Percentiles rank a stretch among this genome's conserved stretches.
Conservation (phyloP, 1,284 basidiomycete genomes). For the Trametes hirsuta region DNA sequence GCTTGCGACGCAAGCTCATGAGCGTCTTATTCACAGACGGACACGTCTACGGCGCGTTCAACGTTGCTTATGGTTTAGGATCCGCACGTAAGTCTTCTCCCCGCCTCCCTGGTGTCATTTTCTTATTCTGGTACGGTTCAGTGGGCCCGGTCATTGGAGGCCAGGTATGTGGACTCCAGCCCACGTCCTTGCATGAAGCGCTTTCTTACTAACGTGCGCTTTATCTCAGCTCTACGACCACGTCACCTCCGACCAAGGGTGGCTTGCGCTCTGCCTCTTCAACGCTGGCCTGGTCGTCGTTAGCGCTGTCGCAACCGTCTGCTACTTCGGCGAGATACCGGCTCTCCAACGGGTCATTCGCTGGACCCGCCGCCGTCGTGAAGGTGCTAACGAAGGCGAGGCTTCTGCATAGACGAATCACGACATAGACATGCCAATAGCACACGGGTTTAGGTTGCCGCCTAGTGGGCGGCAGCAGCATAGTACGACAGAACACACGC, state of each 20-base stretch:
- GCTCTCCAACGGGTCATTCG: conserved; percentile 34
- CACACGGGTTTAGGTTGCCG: too few relatives aligned
- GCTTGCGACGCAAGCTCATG: not conserved
- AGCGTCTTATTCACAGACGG: conserved; percentile 46
- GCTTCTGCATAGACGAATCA: not conserved
- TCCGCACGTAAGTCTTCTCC: conserved; percentile 43
- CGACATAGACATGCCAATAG: not conserved
- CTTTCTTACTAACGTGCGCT: not conserved
- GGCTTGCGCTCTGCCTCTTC: conserved; percentile 57
- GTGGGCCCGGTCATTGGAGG: conserved; percentile 73
- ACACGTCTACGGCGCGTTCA: conserved; percentile 71
- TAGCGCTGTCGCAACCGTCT: conserved; percentile 43
- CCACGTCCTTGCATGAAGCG: not conserved
- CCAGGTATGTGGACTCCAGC: conserved; percentile 45
- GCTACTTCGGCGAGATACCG: conserved; percentile 53
- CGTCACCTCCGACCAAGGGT: conserved; percentile 45
- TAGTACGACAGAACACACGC: too few relatives aligned
- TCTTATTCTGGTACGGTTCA: conserved; percentile 29
- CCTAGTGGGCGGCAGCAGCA: too few relatives aligned
- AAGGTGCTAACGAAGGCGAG: not conserved
- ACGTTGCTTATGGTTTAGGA: conserved; percentile 68
- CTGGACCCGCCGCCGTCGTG: not conserved
- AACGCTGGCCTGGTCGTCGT: conserved; percentile 45
- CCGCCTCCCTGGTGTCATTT: not conserved
- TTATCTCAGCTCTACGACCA: conserved; percentile 59